Base-by-base conservation (phyloP, 2,329 filamentous ascomycete species). In the Paraphaeosphaeria minitans region DNA sequence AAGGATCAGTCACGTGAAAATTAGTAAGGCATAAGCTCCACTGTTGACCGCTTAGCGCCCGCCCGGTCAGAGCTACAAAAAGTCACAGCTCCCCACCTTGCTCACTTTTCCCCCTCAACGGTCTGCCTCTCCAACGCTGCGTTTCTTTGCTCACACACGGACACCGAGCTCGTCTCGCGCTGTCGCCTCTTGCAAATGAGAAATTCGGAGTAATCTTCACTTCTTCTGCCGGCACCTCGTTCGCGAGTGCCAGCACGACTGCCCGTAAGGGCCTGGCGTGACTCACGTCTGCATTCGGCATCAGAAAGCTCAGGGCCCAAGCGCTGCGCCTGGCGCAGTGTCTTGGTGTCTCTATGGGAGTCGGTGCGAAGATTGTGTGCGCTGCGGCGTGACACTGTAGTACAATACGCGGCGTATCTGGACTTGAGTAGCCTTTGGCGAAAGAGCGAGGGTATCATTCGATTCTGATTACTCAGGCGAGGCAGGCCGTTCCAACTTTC, bases 121-220 rank as follows among this genome's bases (percentile, higher is more conserved):
- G 88, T 86, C 89, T 87, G 88, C 90, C 90, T 89, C 86, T 84
- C 87, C 89, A 93, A 91, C 85, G 91, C 91, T 90, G 90, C 90
- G 90, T 93, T 93, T 93, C 91, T 92, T 93, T 93, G 91, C 91
- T 89, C 89, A 89, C 91, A 86, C 87, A 91, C 82, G 78, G 80
- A 84, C 79, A 67, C 69, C 73, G 69, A 64, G 66, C 62, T 58
- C 43, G 56, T 47, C 55, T 62, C 56, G 58, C 69, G 68, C 56
- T 58, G 72, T 76, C 68, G 59, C 46, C 19, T 63, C 55, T 63
- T 81, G 91, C 92, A 93, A 92, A 92, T 93, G 91, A 92, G 91
- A 95, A 95, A 95, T 94, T 95, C 91, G 91, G 92, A 95, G 92
- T 90, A 95, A 88, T 93, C 90, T 93, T 92, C 91, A 92, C 77